Base-by-base conservation (phyloP, 1,284 basidiomycete genomes). In the Irpex sp. region DNA sequence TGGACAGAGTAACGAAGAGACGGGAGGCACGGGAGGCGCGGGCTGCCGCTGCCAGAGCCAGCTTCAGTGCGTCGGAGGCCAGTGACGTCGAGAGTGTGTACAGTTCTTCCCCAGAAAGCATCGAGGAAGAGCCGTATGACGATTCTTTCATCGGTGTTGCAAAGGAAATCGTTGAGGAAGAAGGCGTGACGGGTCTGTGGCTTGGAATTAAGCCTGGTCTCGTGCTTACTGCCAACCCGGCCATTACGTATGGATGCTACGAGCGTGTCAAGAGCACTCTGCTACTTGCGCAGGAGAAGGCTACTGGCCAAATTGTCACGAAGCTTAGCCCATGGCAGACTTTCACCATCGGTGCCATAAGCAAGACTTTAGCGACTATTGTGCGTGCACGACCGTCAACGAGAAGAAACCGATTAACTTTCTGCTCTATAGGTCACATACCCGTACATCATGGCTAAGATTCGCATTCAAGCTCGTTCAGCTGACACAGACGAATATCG, bases 181-280 rank as follows among this genome's bases (percentile, higher is more conserved):
- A 97, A 17, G 97, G 97, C 62, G 78, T 96, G 11, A 85, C 90
- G 0, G 97, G 96, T 9, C 82, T 99, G 13, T 99, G 97, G 97
- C 83, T 96, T 8, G 97, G 97, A 6, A 82, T 99, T 63, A 92
- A 91, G 75, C 96, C 97, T 3, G 90, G 93, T 54, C 80, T 99
- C 67, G 95, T 99, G 7, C 84, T 99, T 51, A 98, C 96, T 40
- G 87, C 93, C 60, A 99, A 99, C 78, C 97, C 97, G 2, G 96
- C 97, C 19, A 98, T 99, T 77, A 99, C 97, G 1, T 99, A 99
- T 75, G 97, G 97, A 59, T 84, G 92, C 47, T 99, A 94, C 73
- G 97, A 99, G 79, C 86, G 96, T 59, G 83, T 97, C 66, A 98
- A 98, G 81, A 85, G 80, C 65, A 64, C 89, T 6, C 73, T 91